Evolutionary conservation across 2,329 filamentous ascomycete genomes (phyloP), one percentile per base, ranked within the genome.

Genomic region (Fusarium piperis): DNA sequence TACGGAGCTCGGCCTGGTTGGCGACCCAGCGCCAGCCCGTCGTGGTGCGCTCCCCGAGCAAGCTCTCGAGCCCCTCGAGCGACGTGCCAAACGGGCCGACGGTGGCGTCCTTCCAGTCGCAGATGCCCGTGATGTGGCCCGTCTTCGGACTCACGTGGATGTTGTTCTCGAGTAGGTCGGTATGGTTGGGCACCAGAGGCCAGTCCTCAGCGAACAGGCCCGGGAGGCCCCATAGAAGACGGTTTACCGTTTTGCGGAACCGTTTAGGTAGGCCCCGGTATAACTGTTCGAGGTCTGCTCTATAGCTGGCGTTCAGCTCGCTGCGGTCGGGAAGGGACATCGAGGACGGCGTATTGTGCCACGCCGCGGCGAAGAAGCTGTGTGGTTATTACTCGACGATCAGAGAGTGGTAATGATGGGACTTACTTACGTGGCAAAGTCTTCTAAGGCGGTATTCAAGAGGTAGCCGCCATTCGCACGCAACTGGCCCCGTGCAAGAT

Each of bases 151-250:
- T 64, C 16, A 74, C 64, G 23, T 76, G 74, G 30, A 78, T 72
- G 63, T 79, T 78, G 48, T 71, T 77, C 67, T 77, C 74, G 36
- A 61, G 68, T 20, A 79, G 72, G 60, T 79, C 75, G 51, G 48
- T 61, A 58, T 78, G 74, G 23, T 68, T 78, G 38, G 75, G 58
- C 26, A 74, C 70, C 20, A 77, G 44, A 48, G 64, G 35, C 18
- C 32, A 64, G 57, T 59, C 46, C 20, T 64, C n/a, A 33, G 55
- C 35, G 35, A 64, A 64, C 41, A 64, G 55, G 18, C 32, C 33
- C 35, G 55, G 62, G 41, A 64, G 55, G n/a, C 55, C 39, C 33
- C 41, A 44, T 20, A 52, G 53, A 32, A 64, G 35, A n/a, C 39
- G 26, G 13, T 53, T 28, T 33, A 59, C 55, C 26, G 23, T 58